phyloP scores from a whole-genome alignment of 108 stramenopile genomes.

The Bacterosira constricta region DNA sequence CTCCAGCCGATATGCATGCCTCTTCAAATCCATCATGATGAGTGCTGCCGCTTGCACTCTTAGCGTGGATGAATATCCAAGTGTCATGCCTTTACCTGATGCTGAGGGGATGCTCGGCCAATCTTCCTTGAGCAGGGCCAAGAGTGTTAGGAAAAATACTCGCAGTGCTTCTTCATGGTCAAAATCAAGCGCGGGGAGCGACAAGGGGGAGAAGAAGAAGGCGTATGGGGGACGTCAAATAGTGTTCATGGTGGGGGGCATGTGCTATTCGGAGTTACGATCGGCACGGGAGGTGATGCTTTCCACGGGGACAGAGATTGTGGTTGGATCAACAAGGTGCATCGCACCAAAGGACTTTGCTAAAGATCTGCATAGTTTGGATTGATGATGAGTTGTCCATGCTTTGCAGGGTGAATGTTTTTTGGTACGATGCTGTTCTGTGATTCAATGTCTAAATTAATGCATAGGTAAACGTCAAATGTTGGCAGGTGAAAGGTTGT shows the following conservation, averaged over 20 bases:
- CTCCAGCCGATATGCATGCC: conserved; percentile 79
- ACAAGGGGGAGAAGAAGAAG: conserved; percentile 31
- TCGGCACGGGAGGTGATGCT: conserved; percentile 82
- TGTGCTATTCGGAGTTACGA: conserved; percentile 86
- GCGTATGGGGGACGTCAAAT: conserved; percentile 72
- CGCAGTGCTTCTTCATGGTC: conserved; percentile 59
- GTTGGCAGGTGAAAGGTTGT: no score
- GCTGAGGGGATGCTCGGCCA: conserved; percentile 29
- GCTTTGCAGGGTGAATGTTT: not conserved
- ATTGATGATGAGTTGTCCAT: not conserved
- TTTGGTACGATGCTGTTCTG: not conserved
- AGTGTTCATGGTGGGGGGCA: conserved; percentile 90
- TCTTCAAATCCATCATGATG: conserved; percentile 73
- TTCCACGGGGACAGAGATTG: conserved; percentile 74
- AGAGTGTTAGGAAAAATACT: conserved; percentile 52
- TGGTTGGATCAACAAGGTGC: conserved; percentile 81
- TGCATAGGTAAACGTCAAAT: no score
- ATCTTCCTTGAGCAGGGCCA: conserved; percentile 23
- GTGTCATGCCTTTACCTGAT: conserved; percentile 86
- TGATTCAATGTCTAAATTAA: not conserved
- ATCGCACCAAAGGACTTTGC: conserved; percentile 71
- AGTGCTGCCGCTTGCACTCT: conserved; percentile 64
- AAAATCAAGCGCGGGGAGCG: conserved; percentile 20
- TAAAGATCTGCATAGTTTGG: conserved; percentile 48
- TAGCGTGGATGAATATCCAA: conserved; percentile 87